These are phyloP conservation scores for Silene vulgaris DNA, from an alignment of 179 eudicot genomes.

Conservation along the genomic window DNA sequence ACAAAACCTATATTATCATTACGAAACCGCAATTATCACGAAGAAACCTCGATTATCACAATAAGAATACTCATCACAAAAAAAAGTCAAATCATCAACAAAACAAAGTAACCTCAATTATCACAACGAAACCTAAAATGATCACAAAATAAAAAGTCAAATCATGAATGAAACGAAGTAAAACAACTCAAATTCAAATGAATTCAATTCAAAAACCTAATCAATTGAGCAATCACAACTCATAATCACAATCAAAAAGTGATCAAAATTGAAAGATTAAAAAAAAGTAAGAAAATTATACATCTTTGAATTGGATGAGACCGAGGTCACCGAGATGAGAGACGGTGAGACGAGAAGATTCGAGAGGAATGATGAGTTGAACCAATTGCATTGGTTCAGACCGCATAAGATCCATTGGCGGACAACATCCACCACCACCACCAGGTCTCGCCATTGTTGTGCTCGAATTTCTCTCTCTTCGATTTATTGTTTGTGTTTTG, in stretches of 20 bases:
- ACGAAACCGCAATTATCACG: not conserved
- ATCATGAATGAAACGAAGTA: conserved; percentile 11
- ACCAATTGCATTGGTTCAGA: conserved; percentile 83
- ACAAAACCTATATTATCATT: too few species aligned
- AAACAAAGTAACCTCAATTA: not conserved
- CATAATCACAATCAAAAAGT: conserved; percentile 6
- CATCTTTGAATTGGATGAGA: conserved; percentile 84
- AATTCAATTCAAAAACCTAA: not conserved
- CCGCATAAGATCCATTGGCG: conserved; percentile 79
- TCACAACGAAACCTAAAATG: conserved; percentile 4
- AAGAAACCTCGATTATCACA: not conserved
- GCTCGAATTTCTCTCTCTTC: conserved; percentile 21
- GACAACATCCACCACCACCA: conserved; percentile 49
- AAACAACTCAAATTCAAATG: not conserved
- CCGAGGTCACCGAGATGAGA: conserved; percentile 78
- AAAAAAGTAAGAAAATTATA: conserved; percentile 24
- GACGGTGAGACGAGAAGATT: conserved; percentile 72
- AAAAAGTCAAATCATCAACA: not conserved
- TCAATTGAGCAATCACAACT: not conserved
- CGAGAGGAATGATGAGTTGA: conserved; percentile 71
- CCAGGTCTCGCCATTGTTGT: conserved; percentile 30
- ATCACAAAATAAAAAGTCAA: conserved; percentile 4
- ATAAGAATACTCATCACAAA: not conserved
- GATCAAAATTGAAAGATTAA: not conserved
- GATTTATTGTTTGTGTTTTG: not conserved